Conservation (phyloP, 2,329 filamentous ascomycete species). For the Aspergillus japonicus region DNA sequence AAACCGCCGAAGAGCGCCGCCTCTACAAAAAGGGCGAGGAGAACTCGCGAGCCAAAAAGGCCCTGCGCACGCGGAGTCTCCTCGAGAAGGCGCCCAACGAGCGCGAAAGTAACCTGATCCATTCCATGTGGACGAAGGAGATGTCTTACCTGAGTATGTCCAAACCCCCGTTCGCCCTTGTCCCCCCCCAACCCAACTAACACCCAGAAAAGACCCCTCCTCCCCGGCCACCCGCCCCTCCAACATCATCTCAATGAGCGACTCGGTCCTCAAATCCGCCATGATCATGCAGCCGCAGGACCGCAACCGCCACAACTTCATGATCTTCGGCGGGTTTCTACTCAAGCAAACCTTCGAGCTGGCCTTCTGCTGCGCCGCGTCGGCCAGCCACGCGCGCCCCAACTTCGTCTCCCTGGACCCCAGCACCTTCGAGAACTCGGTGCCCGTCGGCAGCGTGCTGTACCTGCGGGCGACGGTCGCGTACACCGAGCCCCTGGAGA, state of each 20-base stretch:
- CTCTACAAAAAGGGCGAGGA: slow-evolving; percentile 63
- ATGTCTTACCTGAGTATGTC: slow-evolving; percentile 58
- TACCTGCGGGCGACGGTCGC: slow-evolving; percentile 71
- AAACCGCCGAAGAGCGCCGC: slow-evolving; percentile 64
- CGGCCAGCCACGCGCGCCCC: slow-evolving; percentile 67
- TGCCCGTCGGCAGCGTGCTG: slow-evolving; percentile 71
- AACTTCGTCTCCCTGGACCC: slow-evolving; percentile 72
- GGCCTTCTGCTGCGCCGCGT: slow-evolving; percentile 71
- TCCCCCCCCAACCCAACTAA: neutral
- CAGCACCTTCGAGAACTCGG: slow-evolving; percentile 71
- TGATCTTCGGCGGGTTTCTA: slow-evolving; percentile 76
- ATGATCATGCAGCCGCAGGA: slow-evolving; percentile 75
- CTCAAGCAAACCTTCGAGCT: slow-evolving; percentile 74
- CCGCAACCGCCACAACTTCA: slow-evolving; percentile 69
- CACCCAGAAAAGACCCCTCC: slow-evolving; percentile 50
- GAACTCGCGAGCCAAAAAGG: slow-evolving; percentile 67
- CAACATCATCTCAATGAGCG: slow-evolving; percentile 63
- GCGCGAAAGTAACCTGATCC: slow-evolving; percentile 69
- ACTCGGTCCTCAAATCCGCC: slow-evolving; percentile 62
- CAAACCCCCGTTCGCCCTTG: neutral
- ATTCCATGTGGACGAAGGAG: slow-evolving; percentile 70
- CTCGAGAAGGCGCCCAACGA: slow-evolving; percentile 68
- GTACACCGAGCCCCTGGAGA: slow-evolving; percentile 61
- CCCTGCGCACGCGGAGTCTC: slow-evolving; percentile 59
- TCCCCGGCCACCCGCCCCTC: slow-evolving; percentile 53